A percentile compares a stretch with the other conserved stretches of the same genome.
These are phyloP conservation scores for Scheffersomyces lignicola DNA, from an alignment of 1,139 yeast species.

Conservation along the genomic window DNA sequence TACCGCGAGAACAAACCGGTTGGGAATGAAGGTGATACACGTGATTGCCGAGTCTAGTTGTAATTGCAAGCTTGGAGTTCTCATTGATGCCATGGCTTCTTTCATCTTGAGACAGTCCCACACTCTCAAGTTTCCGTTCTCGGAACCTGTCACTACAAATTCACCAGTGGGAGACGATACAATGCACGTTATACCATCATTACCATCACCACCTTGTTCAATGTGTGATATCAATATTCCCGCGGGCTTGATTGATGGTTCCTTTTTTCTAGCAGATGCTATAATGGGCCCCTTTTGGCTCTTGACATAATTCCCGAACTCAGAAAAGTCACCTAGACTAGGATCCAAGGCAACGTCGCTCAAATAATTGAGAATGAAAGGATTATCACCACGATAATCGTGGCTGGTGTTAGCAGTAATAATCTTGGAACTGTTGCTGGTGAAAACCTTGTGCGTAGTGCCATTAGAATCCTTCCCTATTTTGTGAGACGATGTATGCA, in stretches of 20 bases:
- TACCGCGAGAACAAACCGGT: constrained; percentile 67
- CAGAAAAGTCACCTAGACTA: constrained; percentile 58
- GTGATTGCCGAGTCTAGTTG: constrained; percentile 51
- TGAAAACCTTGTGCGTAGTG: constrained; percentile 32
- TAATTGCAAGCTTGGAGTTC: constrained; percentile 49
- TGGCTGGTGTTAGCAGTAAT: constrained; percentile 44
- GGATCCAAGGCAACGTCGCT: constrained; percentile 56
- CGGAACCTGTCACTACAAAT: constrained; percentile 77
- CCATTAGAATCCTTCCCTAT: background rate
- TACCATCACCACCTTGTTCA: constrained; percentile 21
- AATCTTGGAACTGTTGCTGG: constrained; percentile 33
- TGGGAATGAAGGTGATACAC: constrained; percentile 52
- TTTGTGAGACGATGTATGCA: constrained; percentile 1
- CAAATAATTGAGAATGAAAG: constrained; percentile 59
- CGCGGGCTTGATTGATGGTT: constrained; percentile 20
- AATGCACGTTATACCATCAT: constrained; percentile 50
- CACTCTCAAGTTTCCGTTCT: constrained; percentile 65
- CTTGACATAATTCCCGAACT: constrained; percentile 53
- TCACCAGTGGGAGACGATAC: constrained; percentile 61
- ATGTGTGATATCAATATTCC: constrained; percentile 61
- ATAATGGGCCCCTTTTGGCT: constrained; percentile 4
- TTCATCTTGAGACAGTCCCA: constrained; percentile 72
- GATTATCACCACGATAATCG: constrained; percentile 68
- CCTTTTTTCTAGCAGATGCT: constrained; percentile 2
- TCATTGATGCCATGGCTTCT: constrained; percentile 63